Percentiles rank a stretch among this genome's conserved stretches.
These are phyloP conservation scores for Aspergillus jensenii DNA, from an alignment of 2,329 filamentous ascomycete genomes.

Conservation along the genomic window DNA sequence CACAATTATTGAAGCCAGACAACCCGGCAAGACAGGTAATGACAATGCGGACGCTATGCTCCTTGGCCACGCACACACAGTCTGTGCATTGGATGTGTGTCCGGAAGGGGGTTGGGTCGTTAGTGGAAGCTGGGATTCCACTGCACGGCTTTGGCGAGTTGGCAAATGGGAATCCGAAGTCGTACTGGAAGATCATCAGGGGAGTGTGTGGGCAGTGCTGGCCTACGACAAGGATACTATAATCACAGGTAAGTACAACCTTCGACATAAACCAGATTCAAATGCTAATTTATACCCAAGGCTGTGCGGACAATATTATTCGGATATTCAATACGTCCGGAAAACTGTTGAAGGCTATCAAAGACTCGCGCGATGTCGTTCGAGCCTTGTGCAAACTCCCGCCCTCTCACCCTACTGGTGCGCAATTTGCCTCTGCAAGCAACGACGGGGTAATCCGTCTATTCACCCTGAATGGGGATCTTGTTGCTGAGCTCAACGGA, in stretches of 20 bases:
- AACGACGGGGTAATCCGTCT: constrained; percentile 88
- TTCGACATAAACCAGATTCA: not conserved
- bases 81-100: constrained; percentile 81
- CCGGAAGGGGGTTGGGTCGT: constrained; percentile 72
- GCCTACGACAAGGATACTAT: constrained; percentile 77
- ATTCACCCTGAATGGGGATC: constrained; percentile 78
- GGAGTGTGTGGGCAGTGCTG: constrained; percentile 87
- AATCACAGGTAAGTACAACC: constrained; percentile 61
- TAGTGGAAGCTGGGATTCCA: constrained; percentile 91
- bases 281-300: constrained; percentile 40
- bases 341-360: constrained; percentile 63
- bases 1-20: constrained; percentile 85
- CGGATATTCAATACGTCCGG: constrained; percentile 72
- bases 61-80: constrained; percentile 81
- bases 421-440: constrained; percentile 90
- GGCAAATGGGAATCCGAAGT: constrained; percentile 78
- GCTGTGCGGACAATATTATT: constrained; percentile 85
- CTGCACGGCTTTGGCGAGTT: constrained; percentile 83
- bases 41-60: constrained; percentile 84
- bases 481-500: constrained; percentile 75
- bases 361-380: constrained; percentile 77
- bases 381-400: constrained; percentile 85
- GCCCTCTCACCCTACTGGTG: constrained; percentile 71
- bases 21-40: constrained; percentile 63
- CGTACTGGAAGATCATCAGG: constrained; percentile 72